Base-by-base conservation (phyloP, 345 rosid species). In the Carallia brachiata region DNA sequence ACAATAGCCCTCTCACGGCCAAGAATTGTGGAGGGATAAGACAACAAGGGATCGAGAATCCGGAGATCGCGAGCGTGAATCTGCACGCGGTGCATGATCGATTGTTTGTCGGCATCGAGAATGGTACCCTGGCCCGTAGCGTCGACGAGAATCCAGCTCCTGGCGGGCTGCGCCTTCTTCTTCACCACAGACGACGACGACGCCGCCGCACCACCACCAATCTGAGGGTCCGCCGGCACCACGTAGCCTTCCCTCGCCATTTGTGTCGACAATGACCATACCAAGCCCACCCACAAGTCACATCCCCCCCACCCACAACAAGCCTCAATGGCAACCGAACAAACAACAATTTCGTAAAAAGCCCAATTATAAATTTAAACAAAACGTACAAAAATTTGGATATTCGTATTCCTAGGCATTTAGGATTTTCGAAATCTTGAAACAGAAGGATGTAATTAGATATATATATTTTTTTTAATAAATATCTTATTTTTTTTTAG, bases 41-140 rank as follows among this genome's bases (percentile, higher is more conserved):
- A 95, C 16, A 92, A 75, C 73, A 90, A 81, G 1, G 99, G 99
- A 73, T 95, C 99, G 62, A 95, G 89, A 75, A 92, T 90, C 61
- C 98, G 86, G 39, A 95, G 96, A 79, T 95, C 99, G 36, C 98
- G 99, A 3, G 99, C 99, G 82, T 92, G 99, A 81, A 95, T 92
- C 82, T 90, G 91, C 54, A 86, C 97, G 56, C 92, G 92, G 79
- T 90, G 92, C 99, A 95, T 92, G 83, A 95, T 92, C 4, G 86
- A 85, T 61, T 90, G 87, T 70, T 92, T 95, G 75, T 95, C 99
- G 19, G 79, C 84, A 68, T 90, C 96, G 18, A 85, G 82, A 37
- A 81, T 64, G 53, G 80, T 75, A 32, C 88, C 76, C 34, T 80
- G 70, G 5, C 98, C 99, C 16, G 75, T 55, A 63, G 82, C 65